A percentile compares a stretch with the other conserved stretches of the same genome.
Conservation (phyloP, 2,329 filamentous ascomycete species). For the Lachnellula subtilissima region DNA sequence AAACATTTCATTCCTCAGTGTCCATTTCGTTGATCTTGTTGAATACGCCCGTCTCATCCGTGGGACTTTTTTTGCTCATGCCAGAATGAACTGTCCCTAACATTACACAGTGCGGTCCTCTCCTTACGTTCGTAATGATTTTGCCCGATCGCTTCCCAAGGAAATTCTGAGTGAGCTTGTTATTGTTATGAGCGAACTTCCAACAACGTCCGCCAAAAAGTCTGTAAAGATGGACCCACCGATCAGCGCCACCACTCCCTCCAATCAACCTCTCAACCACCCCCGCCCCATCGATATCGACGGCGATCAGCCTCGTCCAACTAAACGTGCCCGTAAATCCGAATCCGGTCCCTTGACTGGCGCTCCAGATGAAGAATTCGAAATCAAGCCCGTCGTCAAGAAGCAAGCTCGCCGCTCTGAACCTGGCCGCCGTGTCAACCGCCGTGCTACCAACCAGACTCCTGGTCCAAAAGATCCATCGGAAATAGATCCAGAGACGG, state of each 20-base stretch:
- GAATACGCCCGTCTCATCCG: no score
- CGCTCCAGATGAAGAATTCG: conserved; percentile 16
- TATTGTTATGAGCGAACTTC: conserved; percentile 54
- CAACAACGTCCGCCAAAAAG: neutral
- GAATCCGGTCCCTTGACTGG: conserved; percentile 1
- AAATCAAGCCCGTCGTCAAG: conserved; percentile 21
- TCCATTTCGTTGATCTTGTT: neutral
- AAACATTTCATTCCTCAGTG: neutral
- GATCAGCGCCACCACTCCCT: conserved; percentile 8
- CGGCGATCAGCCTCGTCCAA: conserved; percentile 31
- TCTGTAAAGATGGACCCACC: neutral
- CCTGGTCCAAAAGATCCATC: neutral
- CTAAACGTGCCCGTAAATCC: conserved; percentile 24
- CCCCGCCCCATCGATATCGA: conserved; percentile 40
- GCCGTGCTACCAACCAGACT: conserved; percentile 1
- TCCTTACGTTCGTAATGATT: conserved; percentile 47
- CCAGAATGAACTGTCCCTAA: neutral
- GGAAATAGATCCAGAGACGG: conserved; percentile 34
- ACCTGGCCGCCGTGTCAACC: conserved; percentile 13
- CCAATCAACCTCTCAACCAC: conserved; percentile 14
- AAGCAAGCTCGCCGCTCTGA: conserved; percentile 23
- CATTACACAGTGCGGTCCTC: conserved; percentile 43
- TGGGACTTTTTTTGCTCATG: neutral
- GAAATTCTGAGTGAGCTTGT: conserved; percentile 60
- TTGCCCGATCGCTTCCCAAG: conserved; percentile 56